These are phyloP conservation scores for Syncephalastrum racemosum DNA, from an alignment of 371 early-diverging fungal species.

Conservation along the genomic window DNA sequence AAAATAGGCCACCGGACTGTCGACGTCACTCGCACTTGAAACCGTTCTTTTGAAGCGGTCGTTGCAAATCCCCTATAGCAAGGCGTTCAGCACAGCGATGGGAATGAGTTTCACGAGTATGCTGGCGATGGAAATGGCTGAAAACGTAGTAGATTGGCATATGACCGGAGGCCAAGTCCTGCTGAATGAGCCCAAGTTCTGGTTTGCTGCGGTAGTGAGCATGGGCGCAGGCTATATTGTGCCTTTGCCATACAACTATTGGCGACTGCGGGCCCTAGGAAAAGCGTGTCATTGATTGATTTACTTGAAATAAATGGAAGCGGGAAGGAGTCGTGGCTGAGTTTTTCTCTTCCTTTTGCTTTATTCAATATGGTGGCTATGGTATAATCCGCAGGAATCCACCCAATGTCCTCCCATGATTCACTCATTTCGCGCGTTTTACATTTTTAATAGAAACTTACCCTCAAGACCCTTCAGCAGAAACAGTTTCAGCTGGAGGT, in stretches of 20 bases:
- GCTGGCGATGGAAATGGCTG: conserved; percentile 57
- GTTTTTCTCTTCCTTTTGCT: conserved; percentile 2
- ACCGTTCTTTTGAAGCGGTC: conserved; percentile 45
- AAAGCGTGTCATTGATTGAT: conserved; percentile 41
- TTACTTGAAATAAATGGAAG: no score
- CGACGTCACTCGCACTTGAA: conserved; percentile 52
- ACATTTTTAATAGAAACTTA: conserved; percentile 58
- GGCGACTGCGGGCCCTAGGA: conserved; percentile 51
- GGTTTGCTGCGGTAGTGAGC: conserved; percentile 45
- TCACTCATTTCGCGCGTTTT: not conserved
- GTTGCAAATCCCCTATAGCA: conserved; percentile 33
- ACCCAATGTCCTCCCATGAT: not conserved
- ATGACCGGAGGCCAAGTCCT: conserved; percentile 53
- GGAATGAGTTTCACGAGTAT: conserved; percentile 61
- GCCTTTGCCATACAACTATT: conserved; percentile 58
- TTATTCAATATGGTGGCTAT: conserved; percentile 6
- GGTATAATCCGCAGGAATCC: conserved; percentile 1
- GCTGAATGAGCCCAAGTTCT: conserved; percentile 46
- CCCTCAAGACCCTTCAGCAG: conserved; percentile 90
- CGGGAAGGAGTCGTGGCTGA: no score
- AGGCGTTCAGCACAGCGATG: conserved; percentile 55
- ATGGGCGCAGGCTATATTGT: conserved; percentile 50
- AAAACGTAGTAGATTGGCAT: conserved; percentile 54
- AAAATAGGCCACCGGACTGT: conserved; percentile 42
- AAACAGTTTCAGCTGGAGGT: conserved; percentile 81